Evolutionary conservation across 331 rosid species (phyloP).

Genomic region (Acacia pycnantha): DNA sequence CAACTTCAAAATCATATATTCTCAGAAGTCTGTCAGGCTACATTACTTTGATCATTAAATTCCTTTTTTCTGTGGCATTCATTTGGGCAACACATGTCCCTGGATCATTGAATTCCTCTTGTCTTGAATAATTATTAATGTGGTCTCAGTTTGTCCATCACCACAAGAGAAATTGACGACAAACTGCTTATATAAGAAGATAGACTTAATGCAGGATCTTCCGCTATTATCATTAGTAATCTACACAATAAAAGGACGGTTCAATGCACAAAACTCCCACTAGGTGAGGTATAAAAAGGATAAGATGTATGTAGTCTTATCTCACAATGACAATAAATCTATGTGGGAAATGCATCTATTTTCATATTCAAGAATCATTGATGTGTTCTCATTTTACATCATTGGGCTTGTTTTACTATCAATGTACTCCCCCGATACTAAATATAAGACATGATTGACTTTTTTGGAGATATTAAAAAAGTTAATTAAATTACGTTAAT

Average conservation of each 20-base stretch:
- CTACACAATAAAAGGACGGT: neutral
- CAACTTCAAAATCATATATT: conserved; percentile 5
- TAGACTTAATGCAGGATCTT: conserved; percentile 23
- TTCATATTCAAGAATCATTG: conserved; percentile 5
- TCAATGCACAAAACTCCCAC: too few species aligned
- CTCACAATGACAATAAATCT: conserved; percentile 7
- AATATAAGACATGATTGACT: too few species aligned
- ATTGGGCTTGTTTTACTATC: neutral
- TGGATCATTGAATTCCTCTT: conserved; percentile 13
- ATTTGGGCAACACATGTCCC: conserved; percentile 17
- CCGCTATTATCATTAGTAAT: conserved; percentile 19
- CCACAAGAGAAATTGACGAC: conserved; percentile 28
- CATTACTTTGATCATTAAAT: conserved; percentile 9
- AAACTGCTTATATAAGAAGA: conserved; percentile 27
- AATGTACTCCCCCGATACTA: too few species aligned
- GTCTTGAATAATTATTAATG: conserved; percentile 7
- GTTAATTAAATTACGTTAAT: too few species aligned
- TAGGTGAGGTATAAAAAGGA: too few species aligned
- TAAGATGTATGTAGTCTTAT: too few species aligned
- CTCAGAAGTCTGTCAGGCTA: conserved; percentile 1
- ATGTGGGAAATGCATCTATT: conserved; percentile 4
- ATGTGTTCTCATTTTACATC: neutral
- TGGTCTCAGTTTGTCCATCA: conserved; percentile 25
- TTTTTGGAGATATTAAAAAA: too few species aligned
- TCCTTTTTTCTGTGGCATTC: neutral